These are phyloP conservation scores for Gleditsia sinensis DNA, from an alignment of 306 rosid genomes.

Conservation along the genomic window DNA sequence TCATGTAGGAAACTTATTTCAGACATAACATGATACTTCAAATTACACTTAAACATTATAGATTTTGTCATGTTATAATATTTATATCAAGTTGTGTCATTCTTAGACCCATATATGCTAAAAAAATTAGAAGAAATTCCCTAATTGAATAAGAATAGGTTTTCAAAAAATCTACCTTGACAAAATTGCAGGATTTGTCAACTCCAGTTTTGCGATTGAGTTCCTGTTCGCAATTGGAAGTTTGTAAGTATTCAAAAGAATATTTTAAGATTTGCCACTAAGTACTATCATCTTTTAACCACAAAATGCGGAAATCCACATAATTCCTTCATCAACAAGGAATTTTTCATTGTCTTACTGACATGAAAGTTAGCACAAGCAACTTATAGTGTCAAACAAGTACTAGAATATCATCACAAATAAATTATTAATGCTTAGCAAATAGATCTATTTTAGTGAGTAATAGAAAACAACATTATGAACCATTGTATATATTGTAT, in stretches of 20 bases:
- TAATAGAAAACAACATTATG: constrained; percentile 2
- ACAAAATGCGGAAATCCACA: background rate
- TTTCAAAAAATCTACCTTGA: constrained; percentile 56
- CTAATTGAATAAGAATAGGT: too few relatives aligned
- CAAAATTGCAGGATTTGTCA: constrained; percentile 62
- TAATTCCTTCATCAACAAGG: constrained; percentile 13
- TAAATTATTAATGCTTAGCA: background rate
- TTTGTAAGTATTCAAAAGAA: constrained; percentile 12
- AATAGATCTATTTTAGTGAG: constrained; percentile 6
- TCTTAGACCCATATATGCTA: too few relatives aligned
- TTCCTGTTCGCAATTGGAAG: constrained; percentile 46
- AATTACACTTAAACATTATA: too few relatives aligned
- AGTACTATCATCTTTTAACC: background rate
- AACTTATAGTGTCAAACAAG: background rate
- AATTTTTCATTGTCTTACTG: background rate
- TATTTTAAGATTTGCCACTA: background rate
- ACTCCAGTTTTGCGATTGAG: constrained; percentile 58
- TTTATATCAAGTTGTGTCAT: too few relatives aligned
- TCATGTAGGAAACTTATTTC: too few relatives aligned
- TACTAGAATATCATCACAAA: background rate
- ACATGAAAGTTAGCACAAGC: background rate
- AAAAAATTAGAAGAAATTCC: too few relatives aligned
- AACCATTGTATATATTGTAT: too few relatives aligned
- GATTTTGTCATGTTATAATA: too few relatives aligned
- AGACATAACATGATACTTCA: too few relatives aligned